Conservation (phyloP, 2,329 filamentous ascomycete species). For the Rasamsonia emersonii region DNA sequence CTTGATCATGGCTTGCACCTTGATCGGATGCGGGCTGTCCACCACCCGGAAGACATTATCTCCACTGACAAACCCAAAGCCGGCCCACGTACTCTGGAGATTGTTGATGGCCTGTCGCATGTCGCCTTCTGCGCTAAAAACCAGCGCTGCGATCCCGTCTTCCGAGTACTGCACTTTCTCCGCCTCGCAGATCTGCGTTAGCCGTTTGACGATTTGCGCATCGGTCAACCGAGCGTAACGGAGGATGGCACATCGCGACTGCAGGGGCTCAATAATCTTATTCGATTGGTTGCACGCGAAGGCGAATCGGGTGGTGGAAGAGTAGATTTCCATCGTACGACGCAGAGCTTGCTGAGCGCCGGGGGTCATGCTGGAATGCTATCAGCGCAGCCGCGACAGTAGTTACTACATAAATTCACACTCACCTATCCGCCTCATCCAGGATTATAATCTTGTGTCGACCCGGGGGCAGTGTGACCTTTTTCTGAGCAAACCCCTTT, state of each 20-base stretch:
- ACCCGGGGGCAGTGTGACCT: slow-evolving; percentile 84
- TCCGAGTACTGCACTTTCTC: slow-evolving; percentile 87
- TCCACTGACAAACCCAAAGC: slow-evolving; percentile 93
- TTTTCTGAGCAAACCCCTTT: slow-evolving; percentile 98
- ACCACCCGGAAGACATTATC: slow-evolving; percentile 98
- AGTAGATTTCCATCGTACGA: slow-evolving; percentile 98
- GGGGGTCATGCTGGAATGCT: slow-evolving; percentile 65
- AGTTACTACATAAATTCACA: neutral
- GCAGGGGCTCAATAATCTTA: slow-evolving; percentile 98
- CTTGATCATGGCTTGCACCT: slow-evolving; percentile 98
- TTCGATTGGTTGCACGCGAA: slow-evolving; percentile 99
- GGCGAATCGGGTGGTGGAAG: slow-evolving; percentile 88
- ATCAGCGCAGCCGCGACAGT: neutral
- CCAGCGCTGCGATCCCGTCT: slow-evolving; percentile 87
- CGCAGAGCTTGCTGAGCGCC: slow-evolving; percentile 92
- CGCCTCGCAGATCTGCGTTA: slow-evolving; percentile 86
- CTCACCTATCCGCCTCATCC: slow-evolving; percentile 81
- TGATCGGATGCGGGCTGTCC: slow-evolving; percentile 93
- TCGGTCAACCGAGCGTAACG: slow-evolving; percentile 90
- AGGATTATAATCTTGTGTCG: slow-evolving; percentile 95
- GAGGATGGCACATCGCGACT: slow-evolving; percentile 92
- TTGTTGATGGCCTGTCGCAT: slow-evolving; percentile 99
- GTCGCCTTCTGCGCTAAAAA: slow-evolving; percentile 95
- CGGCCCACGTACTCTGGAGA: slow-evolving; percentile 82
- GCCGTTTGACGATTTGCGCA: slow-evolving; percentile 78